Percentiles rank a stretch among this genome's conserved stretches.
Evolutionary conservation across 768 basidiomycete genomes (phyloP).

Genomic region (Mycena crocata): DNA sequence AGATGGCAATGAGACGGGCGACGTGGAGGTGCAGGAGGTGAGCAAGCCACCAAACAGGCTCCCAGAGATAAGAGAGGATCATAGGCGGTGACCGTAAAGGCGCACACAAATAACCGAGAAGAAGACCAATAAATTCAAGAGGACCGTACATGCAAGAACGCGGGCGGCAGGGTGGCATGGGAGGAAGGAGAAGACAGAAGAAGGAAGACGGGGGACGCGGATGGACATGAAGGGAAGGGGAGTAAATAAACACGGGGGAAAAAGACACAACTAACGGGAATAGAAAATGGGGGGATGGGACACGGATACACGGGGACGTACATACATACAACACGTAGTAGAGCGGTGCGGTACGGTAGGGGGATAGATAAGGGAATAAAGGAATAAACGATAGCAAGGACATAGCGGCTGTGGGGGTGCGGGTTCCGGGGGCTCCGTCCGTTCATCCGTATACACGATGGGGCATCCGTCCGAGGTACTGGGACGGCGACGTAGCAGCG

Average conservation of each 20-base stretch:
- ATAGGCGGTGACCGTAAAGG: too few species aligned
- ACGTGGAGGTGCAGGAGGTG: too few species aligned
- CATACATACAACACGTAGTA: slow-evolving; percentile 30
- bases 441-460: not conserved
- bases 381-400: slow-evolving; percentile 24
- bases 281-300: not conserved
- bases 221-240: not conserved
- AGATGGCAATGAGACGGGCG: too few species aligned
- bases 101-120: too few species aligned
- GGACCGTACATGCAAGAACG: too few species aligned
- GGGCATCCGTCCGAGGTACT: not conserved
- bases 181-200: not conserved
- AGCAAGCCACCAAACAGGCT: too few species aligned
- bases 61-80: too few species aligned
- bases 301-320: slow-evolving; percentile 17
- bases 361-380: slow-evolving; percentile 28
- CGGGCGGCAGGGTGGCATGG: not conserved
- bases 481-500: not conserved
- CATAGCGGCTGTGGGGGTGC: not conserved
- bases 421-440: not conserved
- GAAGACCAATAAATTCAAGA: too few species aligned
- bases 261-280: not conserved
- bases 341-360: slow-evolving; percentile 8
- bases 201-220: not conserved
- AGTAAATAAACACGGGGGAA: not conserved